phyloP scores from a whole-genome alignment of 208 protist species.

The Crithidia mellificae region DNA sequence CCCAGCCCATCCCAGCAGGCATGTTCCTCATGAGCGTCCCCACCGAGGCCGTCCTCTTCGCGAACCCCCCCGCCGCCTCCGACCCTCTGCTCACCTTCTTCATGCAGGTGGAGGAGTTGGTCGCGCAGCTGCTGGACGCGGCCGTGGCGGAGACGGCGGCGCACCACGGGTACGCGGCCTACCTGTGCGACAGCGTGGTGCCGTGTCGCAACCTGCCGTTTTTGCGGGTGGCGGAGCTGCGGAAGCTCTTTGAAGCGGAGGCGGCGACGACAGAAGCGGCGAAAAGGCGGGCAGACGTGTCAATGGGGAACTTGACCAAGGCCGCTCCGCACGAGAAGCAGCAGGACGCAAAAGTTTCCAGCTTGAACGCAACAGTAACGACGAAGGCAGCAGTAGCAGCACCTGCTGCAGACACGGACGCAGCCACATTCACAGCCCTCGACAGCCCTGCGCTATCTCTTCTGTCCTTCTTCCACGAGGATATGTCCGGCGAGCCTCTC shows the following conservation, averaged over 20 bases:
- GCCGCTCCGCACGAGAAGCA: too few species aligned
- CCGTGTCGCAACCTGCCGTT: conserved; percentile 78
- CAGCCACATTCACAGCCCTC: neutral
- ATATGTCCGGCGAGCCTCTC: conserved; percentile 58
- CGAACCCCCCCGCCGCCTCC: conserved; percentile 52
- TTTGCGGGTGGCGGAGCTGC: conserved; percentile 40
- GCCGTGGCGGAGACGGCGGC: conserved; percentile 37
- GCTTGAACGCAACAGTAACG: too few species aligned
- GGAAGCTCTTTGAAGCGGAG: conserved; percentile 23
- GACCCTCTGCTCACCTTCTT: conserved; percentile 65
- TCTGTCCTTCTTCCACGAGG: conserved; percentile 67
- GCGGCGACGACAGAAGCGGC: neutral
- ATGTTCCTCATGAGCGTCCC: conserved; percentile 81
- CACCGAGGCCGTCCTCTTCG: conserved; percentile 68
- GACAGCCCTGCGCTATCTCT: conserved; percentile 58
- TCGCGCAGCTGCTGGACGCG: conserved; percentile 67
- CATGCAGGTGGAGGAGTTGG: conserved; percentile 78
- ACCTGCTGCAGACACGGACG: too few species aligned
- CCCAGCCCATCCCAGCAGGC: conserved; percentile 55
- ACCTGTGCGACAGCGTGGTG: conserved; percentile 72
- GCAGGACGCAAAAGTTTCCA: too few species aligned
- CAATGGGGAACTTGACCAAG: too few species aligned
- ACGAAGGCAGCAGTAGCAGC: neutral
- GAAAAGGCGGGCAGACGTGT: too few species aligned
- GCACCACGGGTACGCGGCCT: conserved; percentile 71